Evolutionary conservation across 2,329 filamentous ascomycete genomes (phyloP), one percentile per base, ranked within the genome.

Genomic region (Penicillium janthinellum): DNA sequence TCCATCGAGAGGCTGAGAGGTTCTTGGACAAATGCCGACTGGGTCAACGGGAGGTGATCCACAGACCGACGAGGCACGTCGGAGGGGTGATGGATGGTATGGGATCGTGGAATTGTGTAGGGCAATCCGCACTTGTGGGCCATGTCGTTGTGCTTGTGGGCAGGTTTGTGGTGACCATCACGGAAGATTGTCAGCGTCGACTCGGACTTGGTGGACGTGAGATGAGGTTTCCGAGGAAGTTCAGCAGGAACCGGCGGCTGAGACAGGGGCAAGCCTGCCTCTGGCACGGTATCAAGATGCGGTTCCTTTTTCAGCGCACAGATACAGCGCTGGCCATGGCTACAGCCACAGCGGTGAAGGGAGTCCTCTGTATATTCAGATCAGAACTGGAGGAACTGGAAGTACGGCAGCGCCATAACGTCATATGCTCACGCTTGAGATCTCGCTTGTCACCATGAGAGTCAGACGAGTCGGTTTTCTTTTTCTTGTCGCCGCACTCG

Each of bases 401-500:
- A 54, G 37, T 55, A 45, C 61, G 59, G 66, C 64, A 68, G 65
- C 64, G 61, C 71, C 70, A 69, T 35, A 38, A 54, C 52, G 25
- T 47, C 17, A 62, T 66, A 65, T 70, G 71, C 71, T 76, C 73
- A 75, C 72, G 68, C 70, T 73, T 74, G 62, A 64, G 69, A 69
- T 76, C 71, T 73, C 75, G 70, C 61, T 75, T 73, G 60, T 73
- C 74, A 59, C 66, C 62, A 64, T 74, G 68, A 64, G 71, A 68
- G 60, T 76, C 73, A 62, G 69, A 68, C 63, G 77, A 79, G 58
- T 72, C 72, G 68, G 79, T 74, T 51, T 75, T 74, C 84, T 96
- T 97, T 79, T 79, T 77, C 85, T 96, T 97, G 79, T 96, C 91
- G 75, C 92, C 93, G 78, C 95, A 99, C 79, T 98, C 93, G 81